A percentile compares a stretch with the other conserved stretches of the same genome.
Conservation (phyloP, 306 rosid species). For the Begonia loranthoides region DNA sequence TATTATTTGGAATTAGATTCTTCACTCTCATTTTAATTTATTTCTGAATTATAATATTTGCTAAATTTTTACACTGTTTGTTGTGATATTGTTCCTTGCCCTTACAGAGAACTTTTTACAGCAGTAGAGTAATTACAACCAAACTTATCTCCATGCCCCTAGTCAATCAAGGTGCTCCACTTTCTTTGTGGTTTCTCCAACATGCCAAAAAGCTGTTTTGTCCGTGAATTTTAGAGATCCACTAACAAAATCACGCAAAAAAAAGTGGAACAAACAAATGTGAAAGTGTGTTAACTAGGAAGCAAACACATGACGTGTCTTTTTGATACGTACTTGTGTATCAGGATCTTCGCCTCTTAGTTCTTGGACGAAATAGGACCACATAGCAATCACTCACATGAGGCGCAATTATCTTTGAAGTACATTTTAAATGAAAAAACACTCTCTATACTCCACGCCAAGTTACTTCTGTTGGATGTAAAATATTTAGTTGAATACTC, state of each 20-base stretch:
- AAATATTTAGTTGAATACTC: no score
- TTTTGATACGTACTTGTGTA: not conserved
- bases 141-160: conserved; percentile 4
- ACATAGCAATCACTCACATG: no score
- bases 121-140: not conserved
- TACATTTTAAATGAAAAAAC: no score
- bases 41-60: not conserved
- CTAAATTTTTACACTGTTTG: not conserved
- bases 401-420: no score
- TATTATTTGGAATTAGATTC: no score
- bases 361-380: not conserved
- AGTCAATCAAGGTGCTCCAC: not conserved
- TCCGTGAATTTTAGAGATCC: conserved; percentile 57
- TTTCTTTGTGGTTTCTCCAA: conserved; percentile 22
- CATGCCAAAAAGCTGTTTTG: conserved; percentile 33
- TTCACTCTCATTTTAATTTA: no score
- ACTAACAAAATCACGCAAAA: conserved; percentile 35
- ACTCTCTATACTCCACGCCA: no score
- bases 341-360: not conserved
- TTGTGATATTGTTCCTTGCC: not conserved
- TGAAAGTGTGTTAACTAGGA: not conserved
- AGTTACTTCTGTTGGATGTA: no score
- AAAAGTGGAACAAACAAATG: conserved; percentile 2
- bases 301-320: not conserved
- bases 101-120: not conserved